Evolutionary conservation across 2,329 filamentous ascomycete species (phyloP), one percentile per base, ranked within the genome.

Genomic region (Talaromyces sp.): DNA sequence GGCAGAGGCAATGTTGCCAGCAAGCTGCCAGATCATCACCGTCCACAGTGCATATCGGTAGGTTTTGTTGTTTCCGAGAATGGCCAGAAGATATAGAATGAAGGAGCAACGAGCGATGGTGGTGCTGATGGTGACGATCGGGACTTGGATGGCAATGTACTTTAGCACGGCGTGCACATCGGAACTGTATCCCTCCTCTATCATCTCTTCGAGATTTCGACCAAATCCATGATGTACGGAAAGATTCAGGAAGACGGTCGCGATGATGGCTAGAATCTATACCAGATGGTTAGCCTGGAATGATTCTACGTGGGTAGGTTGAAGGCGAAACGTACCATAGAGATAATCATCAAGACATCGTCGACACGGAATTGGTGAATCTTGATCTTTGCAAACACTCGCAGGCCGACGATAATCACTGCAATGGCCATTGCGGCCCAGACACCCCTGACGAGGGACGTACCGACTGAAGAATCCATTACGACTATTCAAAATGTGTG

Each of bases 41-140:
- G 49, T 19, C 71, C 70, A 72, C 22, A 72, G 35, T 6, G 68
- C 62, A 4, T 67, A 57, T 24, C 67, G 57, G 3, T 72, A 66
- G 14, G 62, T 67, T 58, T 52, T 60, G n/a, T 56, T 69, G 10
- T 67, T 68, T 11, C 63, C 70, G 2, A 73, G 67, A 14, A 73
- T 60, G 9, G 64, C 67, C 13, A 69, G 54, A 22, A 73, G 31
- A 31, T 70, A 72, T 14, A 71, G 39, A 39, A 72, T 71, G 11
- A 72, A 73, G 4, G 71, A 45, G 56, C 56, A 59, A 2, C 56
- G 56, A 24, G 56, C 56, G 56, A 31, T n/a, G 37, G 56, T 59
- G 19, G 56, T 59, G 39, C 56, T 59, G 39, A 59, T 31, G 16
- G 56, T 59, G 24, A 59, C 35, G 35, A 59, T 27, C 0, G 56